These are phyloP conservation scores for Hirschfeldia incana DNA, from an alignment of 345 rosid species.

Conservation along the genomic window DNA sequence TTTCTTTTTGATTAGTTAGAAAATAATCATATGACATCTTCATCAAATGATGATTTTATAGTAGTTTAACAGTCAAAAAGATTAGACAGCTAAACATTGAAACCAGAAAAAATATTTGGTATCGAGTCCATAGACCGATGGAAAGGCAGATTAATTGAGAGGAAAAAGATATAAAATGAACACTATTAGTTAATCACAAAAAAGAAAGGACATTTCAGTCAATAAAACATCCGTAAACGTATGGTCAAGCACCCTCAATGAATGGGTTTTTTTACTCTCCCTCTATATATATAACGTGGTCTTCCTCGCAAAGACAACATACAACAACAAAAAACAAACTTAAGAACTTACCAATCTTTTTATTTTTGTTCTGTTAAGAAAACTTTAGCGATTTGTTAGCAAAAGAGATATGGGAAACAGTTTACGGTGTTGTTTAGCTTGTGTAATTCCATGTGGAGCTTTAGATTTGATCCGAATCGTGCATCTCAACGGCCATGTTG, in stretches of 20 bases:
- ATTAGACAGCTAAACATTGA: neutral
- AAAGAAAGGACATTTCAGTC: slow-evolving; percentile 9
- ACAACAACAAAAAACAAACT: neutral
- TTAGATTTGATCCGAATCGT: slow-evolving; percentile 91
- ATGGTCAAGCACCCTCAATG: slow-evolving; percentile 25
- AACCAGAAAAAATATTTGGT: neutral
- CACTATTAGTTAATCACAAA: too few relatives aligned
- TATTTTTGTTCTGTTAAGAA: neutral
- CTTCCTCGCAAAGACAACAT: slow-evolving; percentile 17
- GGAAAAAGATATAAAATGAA: too few relatives aligned
- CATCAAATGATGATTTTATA: neutral
- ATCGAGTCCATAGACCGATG: neutral
- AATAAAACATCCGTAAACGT: slow-evolving; percentile 4
- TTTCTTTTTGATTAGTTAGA: neutral
- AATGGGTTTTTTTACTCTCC: neutral
- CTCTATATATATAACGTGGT: slow-evolving; percentile 13
- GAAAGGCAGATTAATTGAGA: neutral
- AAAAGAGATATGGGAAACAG: slow-evolving; percentile 71
- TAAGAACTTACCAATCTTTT: neutral
- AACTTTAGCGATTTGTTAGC: neutral
- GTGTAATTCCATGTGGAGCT: slow-evolving; percentile 95
- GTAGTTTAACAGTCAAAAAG: neutral
- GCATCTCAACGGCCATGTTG: slow-evolving; percentile 78
- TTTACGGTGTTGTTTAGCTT: slow-evolving; percentile 86
- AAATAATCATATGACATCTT: neutral